Evolutionary conservation across 2,329 filamentous ascomycete genomes (phyloP).

Genomic region (Ilyonectria destructans): DNA sequence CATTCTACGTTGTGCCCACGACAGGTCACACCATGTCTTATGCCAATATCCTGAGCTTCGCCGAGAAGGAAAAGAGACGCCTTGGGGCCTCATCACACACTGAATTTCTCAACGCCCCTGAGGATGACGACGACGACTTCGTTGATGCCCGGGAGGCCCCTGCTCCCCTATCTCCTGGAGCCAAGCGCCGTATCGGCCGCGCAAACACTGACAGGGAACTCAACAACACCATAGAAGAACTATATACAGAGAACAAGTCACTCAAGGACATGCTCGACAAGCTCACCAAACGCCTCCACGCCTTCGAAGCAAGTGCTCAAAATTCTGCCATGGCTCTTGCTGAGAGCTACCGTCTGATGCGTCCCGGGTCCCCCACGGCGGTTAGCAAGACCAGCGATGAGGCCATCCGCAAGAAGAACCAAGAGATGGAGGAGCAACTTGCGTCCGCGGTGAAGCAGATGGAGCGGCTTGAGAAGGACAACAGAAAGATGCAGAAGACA

Average conservation of each 20-base stretch:
- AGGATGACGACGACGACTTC: constrained; percentile 88
- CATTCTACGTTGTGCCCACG: constrained; percentile 95
- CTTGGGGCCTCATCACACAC: constrained; percentile 67
- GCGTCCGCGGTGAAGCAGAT: constrained; percentile 71
- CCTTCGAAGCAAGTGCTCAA: constrained; percentile 94
- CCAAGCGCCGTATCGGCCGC: constrained; percentile 60
- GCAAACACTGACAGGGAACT: constrained; percentile 62
- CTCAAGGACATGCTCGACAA: constrained; percentile 90
- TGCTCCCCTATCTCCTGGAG: constrained; percentile 60
- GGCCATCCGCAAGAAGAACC: constrained; percentile 65
- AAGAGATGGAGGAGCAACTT: constrained; percentile 80
- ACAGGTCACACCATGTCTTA: constrained; percentile 95
- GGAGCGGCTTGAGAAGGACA: constrained; percentile 77
- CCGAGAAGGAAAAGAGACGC: constrained; percentile 77
- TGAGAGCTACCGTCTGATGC: constrained; percentile 81
- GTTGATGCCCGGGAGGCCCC: constrained; percentile 86
- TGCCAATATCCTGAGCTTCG: constrained; percentile 86
- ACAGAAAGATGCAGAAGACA: constrained; percentile 70
- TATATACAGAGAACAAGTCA: constrained; percentile 89
- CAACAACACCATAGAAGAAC: constrained; percentile 86
- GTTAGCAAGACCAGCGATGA: constrained; percentile 51
- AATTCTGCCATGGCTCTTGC: constrained; percentile 88
- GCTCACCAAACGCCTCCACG: constrained; percentile 88
- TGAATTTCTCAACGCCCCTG: constrained; percentile 65
- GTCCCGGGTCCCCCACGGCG: constrained; percentile 68